Conservation (phyloP, 768 basidiomycete species). For the Boletus patriciae region DNA sequence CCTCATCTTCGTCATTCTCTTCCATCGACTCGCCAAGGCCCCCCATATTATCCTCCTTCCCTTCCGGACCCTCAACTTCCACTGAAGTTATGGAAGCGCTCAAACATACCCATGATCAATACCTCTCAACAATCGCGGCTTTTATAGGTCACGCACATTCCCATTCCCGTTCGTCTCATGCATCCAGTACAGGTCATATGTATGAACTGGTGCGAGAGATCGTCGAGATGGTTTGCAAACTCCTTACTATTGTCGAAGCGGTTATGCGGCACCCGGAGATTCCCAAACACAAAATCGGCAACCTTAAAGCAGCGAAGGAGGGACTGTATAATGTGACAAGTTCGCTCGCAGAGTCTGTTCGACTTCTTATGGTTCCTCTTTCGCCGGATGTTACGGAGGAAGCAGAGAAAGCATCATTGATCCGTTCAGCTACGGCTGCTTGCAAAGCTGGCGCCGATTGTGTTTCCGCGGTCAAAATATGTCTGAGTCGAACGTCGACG, state of each 20-base stretch:
- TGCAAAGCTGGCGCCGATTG: slow-evolving; percentile 88
- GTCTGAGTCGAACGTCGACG: slow-evolving; percentile 61
- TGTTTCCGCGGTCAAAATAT: slow-evolving; percentile 80
- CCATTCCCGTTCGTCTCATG: slow-evolving; percentile 86
- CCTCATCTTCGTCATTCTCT: slow-evolving; percentile 69
- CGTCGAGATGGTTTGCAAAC: slow-evolving; percentile 88
- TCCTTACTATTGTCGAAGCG: slow-evolving; percentile 88
- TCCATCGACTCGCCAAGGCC: slow-evolving; percentile 55
- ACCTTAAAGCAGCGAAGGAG: slow-evolving; percentile 72
- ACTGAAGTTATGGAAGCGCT: slow-evolving; percentile 73
- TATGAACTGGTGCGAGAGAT: slow-evolving; percentile 95
- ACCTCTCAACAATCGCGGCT: slow-evolving; percentile 92
- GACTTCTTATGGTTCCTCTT: slow-evolving; percentile 62
- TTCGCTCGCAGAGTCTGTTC: slow-evolving; percentile 84
- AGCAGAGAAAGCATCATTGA: slow-evolving; percentile 71
- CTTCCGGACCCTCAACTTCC: slow-evolving; percentile 68
- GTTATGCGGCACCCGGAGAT: slow-evolving; percentile 78
- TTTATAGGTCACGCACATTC: slow-evolving; percentile 98
- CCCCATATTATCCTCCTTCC: slow-evolving; percentile 55
- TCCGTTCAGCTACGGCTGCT: slow-evolving; percentile 85
- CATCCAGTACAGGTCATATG: slow-evolving; percentile 89
- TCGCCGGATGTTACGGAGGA: slow-evolving; percentile 64
- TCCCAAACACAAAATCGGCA: slow-evolving; percentile 57
- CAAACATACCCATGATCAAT: slow-evolving; percentile 82
- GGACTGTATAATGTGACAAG: slow-evolving; percentile 82